Evolutionary conservation across 2,329 filamentous ascomycete genomes (phyloP).

Genomic region (Scedosporium apiospermum): DNA sequence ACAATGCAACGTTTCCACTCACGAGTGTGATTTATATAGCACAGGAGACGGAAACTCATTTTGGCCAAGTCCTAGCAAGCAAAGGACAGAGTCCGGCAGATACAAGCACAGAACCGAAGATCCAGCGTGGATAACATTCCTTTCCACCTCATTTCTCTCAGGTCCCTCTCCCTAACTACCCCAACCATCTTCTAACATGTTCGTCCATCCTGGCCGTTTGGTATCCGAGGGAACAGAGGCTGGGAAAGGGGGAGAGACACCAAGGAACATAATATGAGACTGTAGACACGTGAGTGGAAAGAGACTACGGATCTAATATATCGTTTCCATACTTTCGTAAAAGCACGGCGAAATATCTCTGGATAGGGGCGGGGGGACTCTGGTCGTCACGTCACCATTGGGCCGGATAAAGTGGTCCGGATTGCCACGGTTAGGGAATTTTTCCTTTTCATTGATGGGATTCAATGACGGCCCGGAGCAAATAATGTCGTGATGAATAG

Average conservation of each 20-base stretch:
- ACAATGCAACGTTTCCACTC: neutral
- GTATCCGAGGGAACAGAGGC: neutral
- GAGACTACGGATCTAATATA: neutral
- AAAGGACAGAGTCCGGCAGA: neutral
- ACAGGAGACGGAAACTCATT: neutral
- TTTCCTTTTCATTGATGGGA: neutral
- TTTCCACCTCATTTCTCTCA: neutral
- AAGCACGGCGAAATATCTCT: neutral
- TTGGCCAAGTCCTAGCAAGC: neutral
- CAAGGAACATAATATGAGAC: neutral
- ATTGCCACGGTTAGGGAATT: neutral
- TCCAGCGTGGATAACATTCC: neutral
- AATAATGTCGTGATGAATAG: neutral
- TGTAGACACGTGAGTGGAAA: neutral
- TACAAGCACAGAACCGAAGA: neutral
- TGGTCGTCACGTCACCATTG: neutral
- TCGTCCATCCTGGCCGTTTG: neutral
- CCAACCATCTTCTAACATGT: neutral
- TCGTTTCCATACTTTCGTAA: neutral
- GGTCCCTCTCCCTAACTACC: neutral
- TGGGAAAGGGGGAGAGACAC: neutral
- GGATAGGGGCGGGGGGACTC: neutral
- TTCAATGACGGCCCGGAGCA: neutral
- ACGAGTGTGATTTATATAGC: neutral
- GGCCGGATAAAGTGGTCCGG: neutral